phyloP scores from a whole-genome alignment of 345 rosid species.

The Heritiera littoralis region DNA sequence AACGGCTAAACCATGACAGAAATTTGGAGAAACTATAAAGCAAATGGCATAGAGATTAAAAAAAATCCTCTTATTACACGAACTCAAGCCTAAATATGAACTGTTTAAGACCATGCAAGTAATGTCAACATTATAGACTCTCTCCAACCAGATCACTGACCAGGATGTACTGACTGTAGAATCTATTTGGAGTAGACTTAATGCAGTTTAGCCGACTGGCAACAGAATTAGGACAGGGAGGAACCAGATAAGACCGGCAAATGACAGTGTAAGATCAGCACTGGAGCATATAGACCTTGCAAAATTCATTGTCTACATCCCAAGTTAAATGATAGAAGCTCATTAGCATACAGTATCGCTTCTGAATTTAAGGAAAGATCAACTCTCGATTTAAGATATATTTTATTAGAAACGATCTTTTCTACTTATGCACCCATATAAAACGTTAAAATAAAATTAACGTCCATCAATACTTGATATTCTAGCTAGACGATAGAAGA shows the following conservation, averaged over 20 bases:
- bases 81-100: background rate
- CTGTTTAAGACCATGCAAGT: background rate
- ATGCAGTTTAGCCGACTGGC: background rate
- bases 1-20: background rate
- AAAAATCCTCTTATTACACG: background rate
- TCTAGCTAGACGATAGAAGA: background rate
- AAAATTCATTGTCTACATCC: background rate
- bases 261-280: background rate
- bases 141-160: background rate
- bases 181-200: background rate
- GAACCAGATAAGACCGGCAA: background rate
- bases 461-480: background rate
- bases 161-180: constrained; percentile 4
- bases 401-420: background rate
- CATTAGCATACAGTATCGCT: background rate
- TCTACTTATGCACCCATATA: background rate
- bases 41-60: background rate
- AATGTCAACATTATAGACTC: background rate
- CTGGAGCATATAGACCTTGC: background rate
- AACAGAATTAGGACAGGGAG: background rate
- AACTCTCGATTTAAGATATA: background rate
- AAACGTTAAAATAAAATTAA: background rate
- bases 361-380: background rate
- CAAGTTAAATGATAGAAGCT: background rate
- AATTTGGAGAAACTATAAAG: background rate